Percentiles rank a stretch among this genome's conserved stretches.
phyloP scores from a whole-genome alignment of 305 asterid genomes.

The Plantago lanceolata region DNA sequence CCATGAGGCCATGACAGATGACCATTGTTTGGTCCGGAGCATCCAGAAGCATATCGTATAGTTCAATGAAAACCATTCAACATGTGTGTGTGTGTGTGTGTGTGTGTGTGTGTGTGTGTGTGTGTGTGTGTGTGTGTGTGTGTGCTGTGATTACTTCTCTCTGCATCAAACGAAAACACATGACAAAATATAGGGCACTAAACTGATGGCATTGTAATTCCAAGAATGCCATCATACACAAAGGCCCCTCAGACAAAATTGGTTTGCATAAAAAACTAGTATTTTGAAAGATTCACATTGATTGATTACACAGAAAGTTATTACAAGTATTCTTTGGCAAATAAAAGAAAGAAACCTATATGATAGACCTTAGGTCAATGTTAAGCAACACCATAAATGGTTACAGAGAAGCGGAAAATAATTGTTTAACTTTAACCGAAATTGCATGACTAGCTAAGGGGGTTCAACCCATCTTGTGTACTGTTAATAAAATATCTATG shows the following conservation, averaged over 20 bases:
- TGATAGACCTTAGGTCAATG: slow-evolving; percentile 1
- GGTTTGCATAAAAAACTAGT: too few species aligned
- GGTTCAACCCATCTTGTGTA: neutral
- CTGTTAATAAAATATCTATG: neutral
- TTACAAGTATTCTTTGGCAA: neutral
- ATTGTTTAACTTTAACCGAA: neutral
- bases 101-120: too few species aligned
- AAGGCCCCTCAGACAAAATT: neutral
- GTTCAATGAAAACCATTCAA: too few species aligned
- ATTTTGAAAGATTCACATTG: neutral
- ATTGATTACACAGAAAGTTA: slow-evolving; percentile 1
- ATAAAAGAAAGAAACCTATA: neutral
- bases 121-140: too few species aligned
- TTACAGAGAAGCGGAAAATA: neutral
- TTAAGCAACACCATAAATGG: neutral
- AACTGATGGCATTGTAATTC: too few species aligned
- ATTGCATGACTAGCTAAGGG: neutral
- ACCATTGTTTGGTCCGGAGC: too few species aligned
- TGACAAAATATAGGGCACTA: too few species aligned
- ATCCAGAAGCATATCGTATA: too few species aligned
- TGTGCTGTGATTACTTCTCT: too few species aligned
- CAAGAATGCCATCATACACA: neutral
- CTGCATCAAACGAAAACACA: too few species aligned
- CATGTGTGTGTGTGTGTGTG: too few species aligned
- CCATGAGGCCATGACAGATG: too few species aligned